Base-by-base conservation (phyloP, 2,329 filamentous ascomycete genomes). In the Pestalotiopsis sp. region DNA sequence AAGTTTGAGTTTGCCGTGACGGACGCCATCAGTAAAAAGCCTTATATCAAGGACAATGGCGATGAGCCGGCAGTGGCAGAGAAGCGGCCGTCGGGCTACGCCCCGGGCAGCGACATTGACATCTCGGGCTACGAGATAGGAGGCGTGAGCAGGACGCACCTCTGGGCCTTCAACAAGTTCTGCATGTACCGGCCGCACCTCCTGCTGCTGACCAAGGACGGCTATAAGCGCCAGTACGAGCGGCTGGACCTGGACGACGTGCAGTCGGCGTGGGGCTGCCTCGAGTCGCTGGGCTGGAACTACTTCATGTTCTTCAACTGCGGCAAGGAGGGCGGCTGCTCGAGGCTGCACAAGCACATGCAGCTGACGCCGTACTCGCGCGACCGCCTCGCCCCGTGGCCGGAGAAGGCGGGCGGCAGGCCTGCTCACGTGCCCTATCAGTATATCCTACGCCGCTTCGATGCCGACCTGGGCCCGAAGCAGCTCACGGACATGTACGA, bases 311-410 rank as follows among this genome's bases (percentile, higher is more conserved):
- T 86, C 20, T 86, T 80, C 74, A 86, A 86, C 70, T 83, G 84
- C 72, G 79, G 79, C 0, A 76, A 78, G 52, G 75, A 75, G 3
- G 81, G 80, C 6, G 83, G 84, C 38, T 83, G 82, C 65, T 84
- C 82, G 65, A 72, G 84, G 10, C 71, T 81, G 62, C 84, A 86
- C 69, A 86, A 86, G 73, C 84, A 85, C 74, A 68, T 86, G 68
- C 84, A 86, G 69, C 70, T 81, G 1, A 72, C 84, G 6, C 81
- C 81, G 0, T 74, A 71, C 63, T 73, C 74, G 1, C 72, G 75
- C 63, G 67, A 76, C 3, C 38, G 70, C 11, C 77, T 80, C 69
- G 66, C 66, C 65, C 65, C 71, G 30, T 74, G 76, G 71, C 73
- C 75, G 0, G 44, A 52, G 44, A 52, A n/a, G 44, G 17, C 20